Conservation (phyloP, 1,139 yeast species). For the Pichia sp. region DNA sequence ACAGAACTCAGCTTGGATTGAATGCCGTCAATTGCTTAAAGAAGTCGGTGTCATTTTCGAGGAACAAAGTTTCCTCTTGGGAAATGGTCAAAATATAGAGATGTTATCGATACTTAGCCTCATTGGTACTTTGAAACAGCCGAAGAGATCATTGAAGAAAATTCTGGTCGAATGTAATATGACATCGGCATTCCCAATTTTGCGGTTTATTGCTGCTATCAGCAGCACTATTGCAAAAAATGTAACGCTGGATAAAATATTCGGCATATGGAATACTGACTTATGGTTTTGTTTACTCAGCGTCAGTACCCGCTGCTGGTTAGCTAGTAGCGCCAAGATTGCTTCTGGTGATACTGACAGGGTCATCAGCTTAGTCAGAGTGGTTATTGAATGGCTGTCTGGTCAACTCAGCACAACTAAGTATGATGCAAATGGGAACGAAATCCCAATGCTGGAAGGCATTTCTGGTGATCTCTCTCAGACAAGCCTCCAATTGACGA, state of each 20-base stretch:
- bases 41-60: slow-evolving; percentile 11
- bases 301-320: slow-evolving; percentile 15
- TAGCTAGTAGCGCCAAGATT: slow-evolving; percentile 11
- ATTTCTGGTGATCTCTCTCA: too few species aligned
- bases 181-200: slow-evolving; percentile 33
- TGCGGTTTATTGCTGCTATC: slow-evolving; percentile 18
- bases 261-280: slow-evolving; percentile 14
- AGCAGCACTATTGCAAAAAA: background rate
- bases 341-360: slow-evolving; percentile 9
- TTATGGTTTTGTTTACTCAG: slow-evolving; percentile 11
- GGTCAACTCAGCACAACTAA: slow-evolving; percentile 18
- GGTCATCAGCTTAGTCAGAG: slow-evolving; percentile 5
- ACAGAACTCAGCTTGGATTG: slow-evolving; percentile 7
- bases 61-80: background rate
- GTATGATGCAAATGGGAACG: background rate
- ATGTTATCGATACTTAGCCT: slow-evolving; percentile 9
- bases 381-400: slow-evolving; percentile 17
- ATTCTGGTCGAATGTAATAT: slow-evolving; percentile 52
- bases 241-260: slow-evolving; percentile 5
- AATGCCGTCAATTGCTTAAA: slow-evolving; percentile 2
- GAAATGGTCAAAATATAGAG: background rate
- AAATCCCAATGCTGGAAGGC: too few species aligned
- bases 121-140: slow-evolving; percentile 41
- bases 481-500: background rate
- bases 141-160: slow-evolving; percentile 52